Conservation (phyloP, 495 filamentous ascomycete genomes). For the Evernia prunastri region DNA sequence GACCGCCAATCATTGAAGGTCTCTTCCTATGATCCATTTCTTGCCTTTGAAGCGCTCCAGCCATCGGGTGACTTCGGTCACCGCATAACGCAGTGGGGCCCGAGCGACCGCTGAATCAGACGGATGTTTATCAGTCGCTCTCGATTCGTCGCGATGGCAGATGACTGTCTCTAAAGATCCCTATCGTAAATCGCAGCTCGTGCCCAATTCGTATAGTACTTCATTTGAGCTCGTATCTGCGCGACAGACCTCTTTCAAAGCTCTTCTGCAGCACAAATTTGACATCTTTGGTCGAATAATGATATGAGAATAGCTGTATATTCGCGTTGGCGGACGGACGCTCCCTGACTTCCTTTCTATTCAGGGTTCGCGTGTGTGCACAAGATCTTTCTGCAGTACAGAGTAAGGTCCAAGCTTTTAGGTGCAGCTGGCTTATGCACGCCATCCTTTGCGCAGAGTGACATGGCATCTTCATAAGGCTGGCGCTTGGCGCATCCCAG, state of each 20-base stretch:
- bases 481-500: neutral
- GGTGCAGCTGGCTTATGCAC: conserved; percentile 7
- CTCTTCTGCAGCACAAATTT: too few species aligned
- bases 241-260: neutral
- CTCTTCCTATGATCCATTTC: neutral
- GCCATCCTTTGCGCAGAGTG: conserved; percentile 4
- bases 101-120: neutral
- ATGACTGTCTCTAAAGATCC: neutral
- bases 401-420: neutral
- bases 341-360: neutral
- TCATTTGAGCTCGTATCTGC: neutral
- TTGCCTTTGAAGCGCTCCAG: neutral
- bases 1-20: neutral
- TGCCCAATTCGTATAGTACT: neutral
- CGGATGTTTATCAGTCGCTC: neutral
- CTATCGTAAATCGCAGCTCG: neutral
- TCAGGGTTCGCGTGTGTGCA: neutral
- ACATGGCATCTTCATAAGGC: conserved; percentile 9
- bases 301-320: neutral
- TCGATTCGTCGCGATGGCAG: neutral
- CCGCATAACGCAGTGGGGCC: conserved; percentile 5
- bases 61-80: neutral
- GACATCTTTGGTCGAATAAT: neutral
- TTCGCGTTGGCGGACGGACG: neutral
- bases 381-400: neutral